Evolutionary conservation across 2,329 filamentous ascomycete genomes (phyloP).

Genomic region (Dryadomyces sulphureus): DNA sequence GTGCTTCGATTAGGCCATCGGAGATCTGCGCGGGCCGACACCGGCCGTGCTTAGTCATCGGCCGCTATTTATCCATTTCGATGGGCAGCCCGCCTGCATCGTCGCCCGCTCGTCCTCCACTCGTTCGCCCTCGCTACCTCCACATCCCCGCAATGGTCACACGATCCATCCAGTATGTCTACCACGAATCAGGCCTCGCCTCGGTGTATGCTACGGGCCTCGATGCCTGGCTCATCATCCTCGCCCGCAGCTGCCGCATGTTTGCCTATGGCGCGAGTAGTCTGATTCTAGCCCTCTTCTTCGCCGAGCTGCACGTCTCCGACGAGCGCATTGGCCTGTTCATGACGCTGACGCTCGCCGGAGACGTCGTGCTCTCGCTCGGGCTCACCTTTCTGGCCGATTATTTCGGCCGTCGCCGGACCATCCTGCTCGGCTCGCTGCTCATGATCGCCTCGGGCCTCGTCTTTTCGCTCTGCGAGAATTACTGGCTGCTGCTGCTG

Average conservation of each 20-base stretch:
- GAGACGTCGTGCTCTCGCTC: constrained; percentile 45
- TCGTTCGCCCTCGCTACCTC: not conserved
- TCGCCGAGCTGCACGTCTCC: constrained; percentile 37
- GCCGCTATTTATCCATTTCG: too few relatives aligned
- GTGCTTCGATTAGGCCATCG: constrained; percentile 1
- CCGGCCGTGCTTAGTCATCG: too few relatives aligned
- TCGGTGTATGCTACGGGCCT: constrained; percentile 29
- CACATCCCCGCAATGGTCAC: constrained; percentile 3
- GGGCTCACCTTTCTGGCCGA: constrained; percentile 44
- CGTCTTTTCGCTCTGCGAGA: constrained; percentile 36
- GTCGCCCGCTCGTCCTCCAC: not conserved
- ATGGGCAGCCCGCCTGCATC: too few relatives aligned
- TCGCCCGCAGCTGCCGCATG: constrained; percentile 37
- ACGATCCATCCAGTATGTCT: constrained; percentile 12
- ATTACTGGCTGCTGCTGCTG: constrained; percentile 42
- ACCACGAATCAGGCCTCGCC: constrained; percentile 31
- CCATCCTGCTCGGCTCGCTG: constrained; percentile 34
- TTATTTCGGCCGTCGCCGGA: constrained; percentile 37
- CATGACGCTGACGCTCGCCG: constrained; percentile 47
- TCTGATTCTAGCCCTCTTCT: constrained; percentile 46
- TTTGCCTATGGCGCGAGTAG: constrained; percentile 49
- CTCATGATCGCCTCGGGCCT: constrained; percentile 43
- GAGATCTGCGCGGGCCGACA: too few relatives aligned
- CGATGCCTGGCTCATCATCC: constrained; percentile 39
- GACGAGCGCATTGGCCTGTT: constrained; percentile 48